Evolutionary conservation across 257 asterid species (phyloP).

Genomic region (Solanum medicagineum): DNA sequence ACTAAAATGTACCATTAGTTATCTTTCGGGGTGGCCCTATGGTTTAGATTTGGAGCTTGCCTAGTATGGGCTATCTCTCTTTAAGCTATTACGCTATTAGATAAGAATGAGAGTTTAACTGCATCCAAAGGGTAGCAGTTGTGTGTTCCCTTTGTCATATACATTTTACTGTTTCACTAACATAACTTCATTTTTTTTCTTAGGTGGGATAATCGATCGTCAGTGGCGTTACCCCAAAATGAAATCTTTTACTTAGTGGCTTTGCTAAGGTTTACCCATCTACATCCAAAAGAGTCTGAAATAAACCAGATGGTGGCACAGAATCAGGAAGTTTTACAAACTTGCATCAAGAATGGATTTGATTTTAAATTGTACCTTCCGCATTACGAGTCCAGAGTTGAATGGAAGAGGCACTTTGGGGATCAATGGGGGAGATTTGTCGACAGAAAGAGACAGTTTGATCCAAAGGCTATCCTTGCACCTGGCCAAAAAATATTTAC

Average conservation of each 20-base stretch:
- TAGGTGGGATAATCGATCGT: slow-evolving; percentile 79
- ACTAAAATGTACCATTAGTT: not conserved
- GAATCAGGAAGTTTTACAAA: slow-evolving; percentile 49
- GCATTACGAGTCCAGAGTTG: slow-evolving; percentile 44
- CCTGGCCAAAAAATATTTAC: slow-evolving; percentile 85
- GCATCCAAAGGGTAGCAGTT: too few species aligned
- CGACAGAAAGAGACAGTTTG: slow-evolving; percentile 50
- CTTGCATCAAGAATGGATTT: slow-evolving; percentile 36
- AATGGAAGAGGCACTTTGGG: slow-evolving; percentile 74
- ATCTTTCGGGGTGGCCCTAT: too few species aligned
- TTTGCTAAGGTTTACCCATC: slow-evolving; percentile 47
- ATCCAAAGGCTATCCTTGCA: slow-evolving; percentile 86
- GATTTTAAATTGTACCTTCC: slow-evolving; percentile 82
- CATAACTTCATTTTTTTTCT: not conserved
- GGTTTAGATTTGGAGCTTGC: too few species aligned
- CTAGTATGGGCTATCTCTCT: too few species aligned
- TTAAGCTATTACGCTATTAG: too few species aligned
- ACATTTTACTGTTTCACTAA: not conserved
- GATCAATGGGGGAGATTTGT: slow-evolving; percentile 70
- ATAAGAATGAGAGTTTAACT: too few species aligned
- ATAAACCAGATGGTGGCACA: slow-evolving; percentile 55
- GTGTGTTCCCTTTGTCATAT: too few species aligned
- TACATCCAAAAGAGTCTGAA: slow-evolving; percentile 40
- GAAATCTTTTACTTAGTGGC: slow-evolving; percentile 76
- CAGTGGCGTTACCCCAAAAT: slow-evolving; percentile 55